Conservation (phyloP, 1,284 basidiomycete genomes). For the Fomitopsis betulina region DNA sequence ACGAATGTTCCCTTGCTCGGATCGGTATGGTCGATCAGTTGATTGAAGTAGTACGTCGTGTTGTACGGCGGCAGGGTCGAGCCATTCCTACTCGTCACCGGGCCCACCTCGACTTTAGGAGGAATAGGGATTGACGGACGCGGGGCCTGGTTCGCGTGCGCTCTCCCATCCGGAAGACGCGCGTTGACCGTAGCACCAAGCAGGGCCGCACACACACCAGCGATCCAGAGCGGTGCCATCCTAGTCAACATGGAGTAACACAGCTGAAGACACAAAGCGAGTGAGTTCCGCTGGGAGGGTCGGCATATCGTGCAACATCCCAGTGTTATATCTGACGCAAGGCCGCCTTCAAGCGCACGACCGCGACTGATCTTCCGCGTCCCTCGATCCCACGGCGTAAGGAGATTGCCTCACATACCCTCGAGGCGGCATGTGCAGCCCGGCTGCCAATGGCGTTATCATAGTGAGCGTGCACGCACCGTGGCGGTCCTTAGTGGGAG, state of each 20-base stretch:
- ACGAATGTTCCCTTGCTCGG: slow-evolving; percentile 72
- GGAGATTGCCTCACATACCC: background rate
- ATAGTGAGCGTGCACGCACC: background rate
- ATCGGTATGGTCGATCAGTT: slow-evolving; percentile 69
- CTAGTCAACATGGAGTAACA: background rate
- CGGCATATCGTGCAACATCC: background rate
- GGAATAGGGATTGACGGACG: slow-evolving; percentile 17
- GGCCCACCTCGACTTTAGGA: slow-evolving; percentile 7
- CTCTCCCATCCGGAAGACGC: slow-evolving; percentile 17
- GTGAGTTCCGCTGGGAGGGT: background rate
- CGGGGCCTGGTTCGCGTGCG: slow-evolving; percentile 20
- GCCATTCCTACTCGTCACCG: slow-evolving; percentile 23
- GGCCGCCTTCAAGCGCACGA: background rate
- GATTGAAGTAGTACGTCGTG: slow-evolving; percentile 58
- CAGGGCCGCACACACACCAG: slow-evolving; percentile 9
- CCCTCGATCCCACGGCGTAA: background rate
- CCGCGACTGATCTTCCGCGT: background rate
- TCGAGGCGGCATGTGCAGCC: background rate
- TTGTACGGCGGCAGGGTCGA: slow-evolving; percentile 26
- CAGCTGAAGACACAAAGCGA: background rate
- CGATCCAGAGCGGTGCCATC: slow-evolving; percentile 12
- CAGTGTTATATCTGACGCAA: background rate
- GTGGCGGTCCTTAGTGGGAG: too few species aligned
- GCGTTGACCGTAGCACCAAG: slow-evolving; percentile 13
- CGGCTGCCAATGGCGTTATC: background rate